phyloP scores from a whole-genome alignment of 768 basidiomycete species.

The Vararia minispora region DNA sequence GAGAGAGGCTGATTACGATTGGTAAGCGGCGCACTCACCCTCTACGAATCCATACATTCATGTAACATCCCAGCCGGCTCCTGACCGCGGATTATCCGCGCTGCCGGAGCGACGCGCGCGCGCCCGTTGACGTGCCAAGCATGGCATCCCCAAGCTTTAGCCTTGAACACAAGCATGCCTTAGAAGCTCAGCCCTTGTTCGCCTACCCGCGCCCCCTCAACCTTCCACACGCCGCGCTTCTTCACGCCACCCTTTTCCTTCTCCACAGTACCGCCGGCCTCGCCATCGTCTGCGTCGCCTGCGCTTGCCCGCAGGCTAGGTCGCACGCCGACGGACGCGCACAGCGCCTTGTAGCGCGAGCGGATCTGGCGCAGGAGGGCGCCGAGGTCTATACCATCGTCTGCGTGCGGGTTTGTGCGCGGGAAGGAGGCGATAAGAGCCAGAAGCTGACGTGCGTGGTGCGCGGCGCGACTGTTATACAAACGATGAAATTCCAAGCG shows the following conservation, averaged over 20 bases:
- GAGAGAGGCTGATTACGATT: too few species aligned
- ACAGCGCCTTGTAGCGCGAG: slow-evolving; percentile 79
- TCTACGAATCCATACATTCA: too few species aligned
- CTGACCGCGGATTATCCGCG: too few species aligned
- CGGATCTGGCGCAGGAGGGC: slow-evolving; percentile 76
- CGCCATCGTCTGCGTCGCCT: slow-evolving; percentile 1
- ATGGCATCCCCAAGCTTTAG: too few species aligned
- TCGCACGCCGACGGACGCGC: slow-evolving; percentile 65
- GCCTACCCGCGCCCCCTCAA: slow-evolving; percentile 4
- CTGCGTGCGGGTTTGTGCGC: slow-evolving; percentile 52
- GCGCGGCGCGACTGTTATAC: slow-evolving; percentile 38
- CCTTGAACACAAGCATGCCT: slow-evolving; percentile 8
- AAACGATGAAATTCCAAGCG: background rate
- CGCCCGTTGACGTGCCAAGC: too few species aligned
- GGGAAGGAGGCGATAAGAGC: slow-evolving; percentile 71
- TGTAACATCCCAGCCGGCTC: too few species aligned
- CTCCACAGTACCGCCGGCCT: slow-evolving; percentile 4
- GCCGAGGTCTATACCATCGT: slow-evolving; percentile 54
- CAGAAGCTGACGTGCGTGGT: slow-evolving; percentile 61
- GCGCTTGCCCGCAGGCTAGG: slow-evolving; percentile 27
- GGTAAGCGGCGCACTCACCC: too few species aligned
- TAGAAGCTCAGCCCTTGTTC: slow-evolving; percentile 12
- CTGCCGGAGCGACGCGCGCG: too few species aligned
- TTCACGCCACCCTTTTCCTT: background rate
- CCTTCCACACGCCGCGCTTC: slow-evolving; percentile 7